Conservation (phyloP, 2,329 filamentous ascomycete genomes). For the Aspergillus thermomutatus region DNA sequence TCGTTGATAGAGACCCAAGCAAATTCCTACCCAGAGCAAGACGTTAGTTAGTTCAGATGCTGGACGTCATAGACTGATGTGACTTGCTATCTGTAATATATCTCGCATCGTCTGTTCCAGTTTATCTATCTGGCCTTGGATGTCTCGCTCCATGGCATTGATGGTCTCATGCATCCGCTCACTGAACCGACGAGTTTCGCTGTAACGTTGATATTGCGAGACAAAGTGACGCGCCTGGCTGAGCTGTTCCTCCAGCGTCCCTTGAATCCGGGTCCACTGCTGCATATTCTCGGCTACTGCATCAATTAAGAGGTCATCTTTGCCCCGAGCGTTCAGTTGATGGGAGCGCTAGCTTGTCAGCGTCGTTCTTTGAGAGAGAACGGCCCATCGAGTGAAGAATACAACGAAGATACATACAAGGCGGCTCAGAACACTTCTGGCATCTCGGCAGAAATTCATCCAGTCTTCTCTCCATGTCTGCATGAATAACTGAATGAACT, state of each 20-base stretch:
- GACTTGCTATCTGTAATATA: conserved; percentile 11
- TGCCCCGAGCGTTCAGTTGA: conserved; percentile 10
- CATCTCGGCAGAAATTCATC: conserved; percentile 11
- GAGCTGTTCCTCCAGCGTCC: conserved; percentile 10
- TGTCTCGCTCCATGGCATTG: conserved; percentile 5
- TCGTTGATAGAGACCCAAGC: conserved; percentile 16
- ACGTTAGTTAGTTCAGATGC: background rate
- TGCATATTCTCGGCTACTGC: conserved; percentile 14
- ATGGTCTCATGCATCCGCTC: conserved; percentile 10
- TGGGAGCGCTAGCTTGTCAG: conserved; percentile 8
- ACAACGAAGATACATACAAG: conserved; percentile 3
- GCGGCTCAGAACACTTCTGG: conserved; percentile 5
- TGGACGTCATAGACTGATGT: background rate
- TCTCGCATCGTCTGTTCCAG: conserved; percentile 14
- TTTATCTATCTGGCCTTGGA: conserved; percentile 12
- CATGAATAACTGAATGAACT: conserved; percentile 12
- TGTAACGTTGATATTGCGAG: conserved; percentile 11
- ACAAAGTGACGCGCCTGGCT: conserved; percentile 11
- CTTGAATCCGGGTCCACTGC: conserved; percentile 12
- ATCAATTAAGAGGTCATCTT: conserved; percentile 12
- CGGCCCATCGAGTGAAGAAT: background rate
- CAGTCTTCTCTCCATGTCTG: conserved; percentile 13
- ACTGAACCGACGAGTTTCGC: conserved; percentile 11
- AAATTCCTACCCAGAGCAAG: conserved; percentile 7
- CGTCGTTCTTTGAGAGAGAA: background rate